Conservation (phyloP, 169 alveolate species). For the Cryptosporidium baileyi region DNA sequence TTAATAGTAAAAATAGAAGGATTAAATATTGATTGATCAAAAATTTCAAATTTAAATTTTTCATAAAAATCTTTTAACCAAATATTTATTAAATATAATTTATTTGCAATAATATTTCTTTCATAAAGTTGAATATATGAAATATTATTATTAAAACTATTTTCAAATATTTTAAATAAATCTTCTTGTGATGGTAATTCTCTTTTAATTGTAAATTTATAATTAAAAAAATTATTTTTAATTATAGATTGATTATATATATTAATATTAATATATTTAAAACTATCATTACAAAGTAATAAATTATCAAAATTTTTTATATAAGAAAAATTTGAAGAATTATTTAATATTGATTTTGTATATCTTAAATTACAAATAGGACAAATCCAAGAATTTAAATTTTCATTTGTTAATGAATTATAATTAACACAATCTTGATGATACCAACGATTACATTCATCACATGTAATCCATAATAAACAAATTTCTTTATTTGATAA, state of each 20-base stretch:
- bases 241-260: not conserved
- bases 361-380: constrained; percentile 29
- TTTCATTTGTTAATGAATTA: not conserved
- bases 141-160: not conserved
- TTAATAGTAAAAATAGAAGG: not conserved
- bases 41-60: not conserved
- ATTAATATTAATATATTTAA: constrained; percentile 3
- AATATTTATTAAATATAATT: not conserved
- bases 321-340: not conserved
- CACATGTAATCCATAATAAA: constrained; percentile 26
- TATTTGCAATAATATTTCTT: constrained; percentile 27
- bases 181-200: constrained; percentile 26
- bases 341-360: not conserved
- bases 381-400: constrained; percentile 4
- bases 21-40: constrained; percentile 9
- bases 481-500: not conserved
- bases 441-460: constrained; percentile 46
- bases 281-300: not conserved
- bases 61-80: constrained; percentile 37
- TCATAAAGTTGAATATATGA: constrained; percentile 32
- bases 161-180: not conserved
- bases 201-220: not conserved
- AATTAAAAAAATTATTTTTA: not conserved
- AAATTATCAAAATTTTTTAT: not conserved
- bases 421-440: constrained; percentile 39